Percentiles rank a stretch among this genome's conserved stretches.
Conservation (phyloP, 768 basidiomycete species). For the Udeniomyces megalosporus region DNA sequence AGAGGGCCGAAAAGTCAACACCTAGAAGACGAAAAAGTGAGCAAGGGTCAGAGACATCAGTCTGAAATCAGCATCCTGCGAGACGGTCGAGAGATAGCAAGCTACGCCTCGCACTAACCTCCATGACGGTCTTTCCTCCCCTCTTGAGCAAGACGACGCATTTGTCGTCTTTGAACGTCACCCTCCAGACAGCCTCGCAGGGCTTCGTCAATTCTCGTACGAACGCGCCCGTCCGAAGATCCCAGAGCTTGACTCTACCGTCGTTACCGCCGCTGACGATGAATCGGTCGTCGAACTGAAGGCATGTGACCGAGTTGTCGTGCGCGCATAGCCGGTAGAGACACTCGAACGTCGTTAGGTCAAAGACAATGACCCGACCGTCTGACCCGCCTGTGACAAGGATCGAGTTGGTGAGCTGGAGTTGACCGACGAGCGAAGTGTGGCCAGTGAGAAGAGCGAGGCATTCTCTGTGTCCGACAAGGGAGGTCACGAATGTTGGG, state of each 20-base stretch:
- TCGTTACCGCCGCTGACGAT: slow-evolving; percentile 38
- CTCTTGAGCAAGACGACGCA: slow-evolving; percentile 69
- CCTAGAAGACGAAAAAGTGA: neutral
- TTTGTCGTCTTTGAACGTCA: slow-evolving; percentile 52
- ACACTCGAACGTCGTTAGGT: slow-evolving; percentile 33
- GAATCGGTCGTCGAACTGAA: slow-evolving; percentile 71
- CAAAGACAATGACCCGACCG: slow-evolving; percentile 63
- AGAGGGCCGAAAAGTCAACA: slow-evolving; percentile 12
- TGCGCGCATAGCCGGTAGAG: slow-evolving; percentile 61
- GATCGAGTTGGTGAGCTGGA: slow-evolving; percentile 52
- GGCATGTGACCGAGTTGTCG: slow-evolving; percentile 63
- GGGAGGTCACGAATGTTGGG: neutral
- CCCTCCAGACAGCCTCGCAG: slow-evolving; percentile 69
- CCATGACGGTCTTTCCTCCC: slow-evolving; percentile 65
- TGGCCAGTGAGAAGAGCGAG: slow-evolving; percentile 76
- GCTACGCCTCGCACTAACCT: too few relatives aligned
- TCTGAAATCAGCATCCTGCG: too few relatives aligned
- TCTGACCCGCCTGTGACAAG: slow-evolving; percentile 78
- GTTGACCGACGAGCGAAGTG: slow-evolving; percentile 77
- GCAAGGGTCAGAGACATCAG: neutral
- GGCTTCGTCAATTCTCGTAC: slow-evolving; percentile 62
- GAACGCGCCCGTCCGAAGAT: slow-evolving; percentile 41
- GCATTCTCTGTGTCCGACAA: slow-evolving; percentile 42
- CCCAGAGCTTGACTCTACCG: slow-evolving; percentile 31
- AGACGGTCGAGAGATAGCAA: too few relatives aligned